Evolutionary conservation across 306 rosid species (phyloP).

Genomic region (Vigna nakashimae): DNA sequence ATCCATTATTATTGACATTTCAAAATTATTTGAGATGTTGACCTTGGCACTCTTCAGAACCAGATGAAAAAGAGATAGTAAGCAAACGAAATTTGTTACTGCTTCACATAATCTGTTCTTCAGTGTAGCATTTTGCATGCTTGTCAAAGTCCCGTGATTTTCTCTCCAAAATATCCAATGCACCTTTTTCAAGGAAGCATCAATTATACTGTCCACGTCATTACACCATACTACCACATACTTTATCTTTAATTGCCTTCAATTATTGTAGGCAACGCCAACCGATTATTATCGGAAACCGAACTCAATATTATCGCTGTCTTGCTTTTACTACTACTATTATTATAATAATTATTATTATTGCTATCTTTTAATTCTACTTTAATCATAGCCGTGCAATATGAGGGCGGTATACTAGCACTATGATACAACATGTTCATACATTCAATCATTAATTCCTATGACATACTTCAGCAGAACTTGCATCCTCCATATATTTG

Average conservation of each 20-base stretch:
- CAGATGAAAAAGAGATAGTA: neutral
- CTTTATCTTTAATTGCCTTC: neutral
- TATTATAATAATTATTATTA: neutral
- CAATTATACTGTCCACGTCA: neutral
- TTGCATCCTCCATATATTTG: conserved; percentile 1
- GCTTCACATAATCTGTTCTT: neutral
- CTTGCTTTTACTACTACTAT: neutral
- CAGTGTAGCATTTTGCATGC: neutral
- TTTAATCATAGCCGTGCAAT: neutral
- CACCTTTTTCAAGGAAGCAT: conserved; percentile 7
- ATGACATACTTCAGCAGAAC: neutral
- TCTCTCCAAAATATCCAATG: neutral
- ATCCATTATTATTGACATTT: conserved; percentile 16
- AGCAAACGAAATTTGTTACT: neutral
- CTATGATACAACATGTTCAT: neutral
- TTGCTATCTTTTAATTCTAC: neutral
- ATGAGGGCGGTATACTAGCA: neutral
- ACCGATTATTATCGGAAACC: neutral
- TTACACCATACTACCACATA: neutral
- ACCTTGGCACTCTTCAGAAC: conserved; percentile 3
- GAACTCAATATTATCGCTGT: neutral
- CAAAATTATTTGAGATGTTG: conserved; percentile 5
- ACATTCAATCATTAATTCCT: neutral
- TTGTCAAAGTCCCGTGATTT: neutral
- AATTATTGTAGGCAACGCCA: neutral